Conservation (phyloP, 2,329 filamentous ascomycete species). For the Coniosporium tulheliwenetii region DNA sequence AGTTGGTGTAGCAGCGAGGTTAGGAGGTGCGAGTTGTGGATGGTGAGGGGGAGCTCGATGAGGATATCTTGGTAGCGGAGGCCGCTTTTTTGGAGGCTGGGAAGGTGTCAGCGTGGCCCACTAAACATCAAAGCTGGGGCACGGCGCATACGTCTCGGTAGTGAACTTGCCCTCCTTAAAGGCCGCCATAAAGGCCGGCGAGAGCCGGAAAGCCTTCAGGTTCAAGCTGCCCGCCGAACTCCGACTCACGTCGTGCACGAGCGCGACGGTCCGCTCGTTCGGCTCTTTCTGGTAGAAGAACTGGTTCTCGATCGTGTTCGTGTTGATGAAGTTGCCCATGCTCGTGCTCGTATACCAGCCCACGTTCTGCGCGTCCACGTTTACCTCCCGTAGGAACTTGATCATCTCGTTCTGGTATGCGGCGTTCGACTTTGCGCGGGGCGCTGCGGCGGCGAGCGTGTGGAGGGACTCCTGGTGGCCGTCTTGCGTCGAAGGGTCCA, state of each 20-base stretch:
- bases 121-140: not conserved
- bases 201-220: slow-evolving; percentile 80
- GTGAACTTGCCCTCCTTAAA: slow-evolving; percentile 98
- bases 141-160: slow-evolving; percentile 61
- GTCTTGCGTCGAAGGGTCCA: slow-evolving; percentile 41
- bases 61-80: slow-evolving; percentile 89
- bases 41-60: slow-evolving; percentile 70
- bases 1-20: slow-evolving; percentile 92
- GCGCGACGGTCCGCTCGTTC: slow-evolving; percentile 72
- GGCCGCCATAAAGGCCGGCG: slow-evolving; percentile 71
- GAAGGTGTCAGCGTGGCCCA: slow-evolving; percentile 8
- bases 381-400: slow-evolving; percentile 88
- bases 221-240: slow-evolving; percentile 85
- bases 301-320: slow-evolving; percentile 94
- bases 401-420: slow-evolving; percentile 95
- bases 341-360: slow-evolving; percentile 98
- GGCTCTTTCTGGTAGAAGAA: slow-evolving; percentile 88
- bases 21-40: slow-evolving; percentile 96
- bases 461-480: slow-evolving; percentile 57
- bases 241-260: slow-evolving; percentile 91
- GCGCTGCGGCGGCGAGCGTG: slow-evolving; percentile 69
- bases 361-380: slow-evolving; percentile 93
- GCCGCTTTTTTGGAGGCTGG: slow-evolving; percentile 83
- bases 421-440: slow-evolving; percentile 78
- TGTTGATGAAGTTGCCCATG: slow-evolving; percentile 96